These are phyloP conservation scores for Botryotinia narcissicola DNA, from an alignment of 2,329 filamentous ascomycete genomes.

Conservation along the genomic window DNA sequence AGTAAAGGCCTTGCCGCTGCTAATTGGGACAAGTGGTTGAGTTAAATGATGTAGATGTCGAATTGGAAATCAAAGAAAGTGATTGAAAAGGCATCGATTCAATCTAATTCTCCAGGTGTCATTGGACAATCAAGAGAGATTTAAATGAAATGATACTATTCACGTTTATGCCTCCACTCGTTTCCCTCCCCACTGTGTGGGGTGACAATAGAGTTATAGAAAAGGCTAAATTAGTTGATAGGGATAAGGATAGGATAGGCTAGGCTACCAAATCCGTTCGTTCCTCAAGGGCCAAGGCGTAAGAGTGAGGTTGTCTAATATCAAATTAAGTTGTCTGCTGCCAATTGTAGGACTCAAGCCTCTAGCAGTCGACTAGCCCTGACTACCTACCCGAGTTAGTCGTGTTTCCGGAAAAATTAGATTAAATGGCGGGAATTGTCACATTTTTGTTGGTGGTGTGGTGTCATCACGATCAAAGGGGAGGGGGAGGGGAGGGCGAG, in stretches of 20 bases:
- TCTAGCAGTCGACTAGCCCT: not conserved
- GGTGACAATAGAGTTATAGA: not conserved
- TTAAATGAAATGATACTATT: constrained; percentile 11
- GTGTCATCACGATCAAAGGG: not conserved
- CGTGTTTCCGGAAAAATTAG: not conserved
- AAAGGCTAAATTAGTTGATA: constrained; percentile 5
- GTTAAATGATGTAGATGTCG: not conserved
- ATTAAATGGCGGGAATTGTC: not conserved
- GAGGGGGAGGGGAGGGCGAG: not conserved
- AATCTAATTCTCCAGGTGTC: not conserved
- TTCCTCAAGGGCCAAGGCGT: not conserved
- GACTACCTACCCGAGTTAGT: not conserved
- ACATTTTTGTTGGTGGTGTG: not conserved
- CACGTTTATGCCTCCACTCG: not conserved
- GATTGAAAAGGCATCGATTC: constrained; percentile 6
- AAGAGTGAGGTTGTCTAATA: not conserved
- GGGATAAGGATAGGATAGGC: not conserved
- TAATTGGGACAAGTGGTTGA: not conserved
- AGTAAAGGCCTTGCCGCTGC: constrained; percentile 4
- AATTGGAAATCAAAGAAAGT: not conserved
- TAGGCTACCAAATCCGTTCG: not conserved
- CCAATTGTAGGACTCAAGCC: not conserved
- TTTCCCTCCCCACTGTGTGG: not conserved
- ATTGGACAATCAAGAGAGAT: not conserved
- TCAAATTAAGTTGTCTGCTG: not conserved